phyloP scores from a whole-genome alignment of 768 basidiomycete species.

The Trametes coccinea region DNA sequence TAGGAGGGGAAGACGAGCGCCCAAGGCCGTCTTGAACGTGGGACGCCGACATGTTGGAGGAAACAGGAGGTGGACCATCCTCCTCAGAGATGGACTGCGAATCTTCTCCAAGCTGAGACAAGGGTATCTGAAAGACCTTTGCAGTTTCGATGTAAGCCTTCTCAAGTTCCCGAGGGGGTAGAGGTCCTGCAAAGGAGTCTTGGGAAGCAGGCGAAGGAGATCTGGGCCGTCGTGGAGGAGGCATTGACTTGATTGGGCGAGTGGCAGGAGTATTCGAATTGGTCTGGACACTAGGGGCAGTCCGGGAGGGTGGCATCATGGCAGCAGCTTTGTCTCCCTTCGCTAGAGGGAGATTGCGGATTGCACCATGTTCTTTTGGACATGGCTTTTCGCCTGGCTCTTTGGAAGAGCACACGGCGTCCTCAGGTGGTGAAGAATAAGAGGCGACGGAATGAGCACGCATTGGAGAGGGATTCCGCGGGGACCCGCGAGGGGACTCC shows the following conservation, averaged over 20 bases:
- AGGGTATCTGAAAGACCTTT: constrained; percentile 53
- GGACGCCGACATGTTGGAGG: constrained; percentile 1
- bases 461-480: background rate
- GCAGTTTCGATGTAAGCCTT: constrained; percentile 46
- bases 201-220: constrained; percentile 47
- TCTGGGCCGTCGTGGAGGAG: constrained; percentile 29
- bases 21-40: background rate
- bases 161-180: constrained; percentile 47
- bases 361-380: background rate
- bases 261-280: constrained; percentile 19
- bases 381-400: background rate
- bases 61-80: constrained; percentile 13
- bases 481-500: constrained; percentile 15
- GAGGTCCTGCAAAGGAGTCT: constrained; percentile 62
- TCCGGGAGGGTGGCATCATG: constrained; percentile 32
- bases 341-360: background rate
- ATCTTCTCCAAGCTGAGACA: constrained; percentile 52
- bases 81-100: constrained; percentile 14
- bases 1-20: background rate
- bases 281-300: constrained; percentile 4
- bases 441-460: background rate
- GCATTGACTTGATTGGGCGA: constrained; percentile 27
- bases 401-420: background rate
- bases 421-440: constrained; percentile 4
- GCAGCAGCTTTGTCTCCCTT: constrained; percentile 33